Percentiles rank a stretch among this genome's conserved stretches.
phyloP scores from a whole-genome alignment of 257 asterid species.

The Ophiorrhiza pumila region DNA sequence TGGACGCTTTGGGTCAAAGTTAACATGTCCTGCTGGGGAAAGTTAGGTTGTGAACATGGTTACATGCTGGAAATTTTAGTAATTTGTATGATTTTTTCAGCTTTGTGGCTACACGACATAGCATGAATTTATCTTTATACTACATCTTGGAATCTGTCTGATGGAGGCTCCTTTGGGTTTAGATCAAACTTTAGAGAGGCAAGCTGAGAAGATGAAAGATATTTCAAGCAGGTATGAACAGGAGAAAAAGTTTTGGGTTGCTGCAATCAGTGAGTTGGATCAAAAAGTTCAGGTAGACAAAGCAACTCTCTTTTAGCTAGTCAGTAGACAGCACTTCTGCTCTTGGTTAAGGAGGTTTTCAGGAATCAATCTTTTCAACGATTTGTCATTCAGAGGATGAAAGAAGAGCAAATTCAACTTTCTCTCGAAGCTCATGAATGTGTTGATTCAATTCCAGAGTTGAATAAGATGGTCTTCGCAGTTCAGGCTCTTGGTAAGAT shows the following conservation, averaged over 20 bases:
- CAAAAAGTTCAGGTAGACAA: conserved; percentile 65
- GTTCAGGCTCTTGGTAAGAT: conserved; percentile 88
- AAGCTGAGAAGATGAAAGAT: conserved; percentile 50
- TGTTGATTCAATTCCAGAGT: conserved; percentile 73
- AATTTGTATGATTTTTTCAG: not conserved
- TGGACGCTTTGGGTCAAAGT: not conserved
- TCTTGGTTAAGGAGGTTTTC: not conserved
- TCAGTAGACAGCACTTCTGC: not conserved
- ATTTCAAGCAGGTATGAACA: conserved; percentile 65
- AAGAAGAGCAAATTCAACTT: conserved; percentile 71
- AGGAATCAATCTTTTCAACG: conserved; percentile 4
- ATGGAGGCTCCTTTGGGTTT: conserved; percentile 11
- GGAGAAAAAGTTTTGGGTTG: conserved; percentile 58
- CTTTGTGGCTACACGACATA: not conserved
- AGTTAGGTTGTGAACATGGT: not conserved
- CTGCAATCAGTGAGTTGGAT: conserved; percentile 53
- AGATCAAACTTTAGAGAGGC: conserved; percentile 73
- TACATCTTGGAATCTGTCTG: not conserved
- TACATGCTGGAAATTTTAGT: not conserved
- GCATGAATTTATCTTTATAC: not conserved
- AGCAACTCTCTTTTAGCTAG: conserved; percentile 3
- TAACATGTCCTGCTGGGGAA: not conserved
- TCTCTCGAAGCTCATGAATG: conserved; percentile 91
- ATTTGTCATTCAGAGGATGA: conserved; percentile 58
- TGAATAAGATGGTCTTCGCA: conserved; percentile 82